Evolutionary conservation across 1,284 basidiomycete species (phyloP).

Genomic region (Tylopilus sp.): DNA sequence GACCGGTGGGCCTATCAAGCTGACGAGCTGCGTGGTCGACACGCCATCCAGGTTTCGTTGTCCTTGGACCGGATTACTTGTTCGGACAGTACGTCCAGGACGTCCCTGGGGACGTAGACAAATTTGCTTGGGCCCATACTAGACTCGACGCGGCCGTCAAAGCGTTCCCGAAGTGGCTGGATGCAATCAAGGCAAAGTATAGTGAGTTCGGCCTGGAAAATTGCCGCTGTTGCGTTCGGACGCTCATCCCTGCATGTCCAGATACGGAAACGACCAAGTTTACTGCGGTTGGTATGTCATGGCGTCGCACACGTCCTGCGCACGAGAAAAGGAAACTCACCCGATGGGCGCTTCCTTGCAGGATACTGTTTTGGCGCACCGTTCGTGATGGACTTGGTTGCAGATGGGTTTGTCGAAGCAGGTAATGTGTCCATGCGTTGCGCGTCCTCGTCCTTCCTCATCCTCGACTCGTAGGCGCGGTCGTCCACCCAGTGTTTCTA

Average conservation of each 20-base stretch:
- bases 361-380: conserved; percentile 60
- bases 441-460: no score
- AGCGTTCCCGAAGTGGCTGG: conserved; percentile 34
- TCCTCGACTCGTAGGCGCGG: no score
- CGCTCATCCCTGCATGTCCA: not conserved
- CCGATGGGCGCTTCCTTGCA: conserved; percentile 22
- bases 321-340: no score
- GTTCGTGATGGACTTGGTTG: no score
- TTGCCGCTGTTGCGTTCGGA: not conserved
- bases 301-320: conserved; percentile 12
- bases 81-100: conserved; percentile 23
- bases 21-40: not conserved
- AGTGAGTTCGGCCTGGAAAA: conserved; percentile 10
- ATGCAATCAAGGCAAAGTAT: conserved; percentile 30
- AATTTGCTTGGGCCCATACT: conserved; percentile 10
- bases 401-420: no score
- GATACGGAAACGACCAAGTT: conserved; percentile 42
- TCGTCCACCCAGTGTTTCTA: no score
- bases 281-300: conserved; percentile 44
- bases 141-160: conserved; percentile 10
- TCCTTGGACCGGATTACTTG: conserved; percentile 40
- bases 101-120: conserved; percentile 10
- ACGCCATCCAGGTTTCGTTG: conserved; percentile 26
- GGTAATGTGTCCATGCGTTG: no score
- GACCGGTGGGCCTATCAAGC: not conserved